Percentiles rank a stretch among this genome's conserved stretches.
These are phyloP conservation scores for Huntiella savannae DNA, from an alignment of 2,329 filamentous ascomycete species.

Conservation along the genomic window DNA sequence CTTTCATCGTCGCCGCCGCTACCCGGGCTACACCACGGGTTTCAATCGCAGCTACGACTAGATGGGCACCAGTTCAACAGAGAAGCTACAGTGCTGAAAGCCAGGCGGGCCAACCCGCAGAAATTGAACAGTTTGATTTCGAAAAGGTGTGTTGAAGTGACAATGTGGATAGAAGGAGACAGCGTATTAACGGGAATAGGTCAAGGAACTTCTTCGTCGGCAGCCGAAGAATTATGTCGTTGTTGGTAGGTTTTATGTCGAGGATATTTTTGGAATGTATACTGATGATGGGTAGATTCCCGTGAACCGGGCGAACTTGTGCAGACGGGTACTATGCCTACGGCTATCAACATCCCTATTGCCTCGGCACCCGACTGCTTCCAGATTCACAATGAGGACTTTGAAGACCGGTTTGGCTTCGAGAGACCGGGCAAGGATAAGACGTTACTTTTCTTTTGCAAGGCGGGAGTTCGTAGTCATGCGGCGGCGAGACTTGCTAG, in stretches of 20 bases:
- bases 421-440: slow-evolving; percentile 38
- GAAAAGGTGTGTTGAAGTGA: slow-evolving; percentile 4
- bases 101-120: too few species aligned
- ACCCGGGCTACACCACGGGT: too few species aligned
- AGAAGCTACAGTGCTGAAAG: too few species aligned
- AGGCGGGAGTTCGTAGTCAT: slow-evolving; percentile 65
- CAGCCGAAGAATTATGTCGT: slow-evolving; percentile 9
- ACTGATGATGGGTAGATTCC: slow-evolving; percentile 31
- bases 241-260: slow-evolving; percentile 5
- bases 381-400: slow-evolving; percentile 57
- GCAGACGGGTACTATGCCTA: slow-evolving; percentile 54
- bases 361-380: slow-evolving; percentile 59
- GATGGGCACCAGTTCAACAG: too few species aligned
- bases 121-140: slow-evolving; percentile 8
- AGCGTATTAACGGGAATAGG: background rate
- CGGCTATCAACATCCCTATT: slow-evolving; percentile 67
- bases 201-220: slow-evolving; percentile 5
- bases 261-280: too few species aligned
- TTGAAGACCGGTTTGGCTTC: slow-evolving; percentile 66
- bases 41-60: too few species aligned
- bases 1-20: too few species aligned
- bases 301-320: slow-evolving; percentile 53
- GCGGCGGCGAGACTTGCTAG: slow-evolving; percentile 60
- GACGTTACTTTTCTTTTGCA: slow-evolving; percentile 76
- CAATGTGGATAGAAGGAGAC: slow-evolving; percentile 1